Conservation (phyloP, 2,329 filamentous ascomycete species). For the Fusarium sp. region DNA sequence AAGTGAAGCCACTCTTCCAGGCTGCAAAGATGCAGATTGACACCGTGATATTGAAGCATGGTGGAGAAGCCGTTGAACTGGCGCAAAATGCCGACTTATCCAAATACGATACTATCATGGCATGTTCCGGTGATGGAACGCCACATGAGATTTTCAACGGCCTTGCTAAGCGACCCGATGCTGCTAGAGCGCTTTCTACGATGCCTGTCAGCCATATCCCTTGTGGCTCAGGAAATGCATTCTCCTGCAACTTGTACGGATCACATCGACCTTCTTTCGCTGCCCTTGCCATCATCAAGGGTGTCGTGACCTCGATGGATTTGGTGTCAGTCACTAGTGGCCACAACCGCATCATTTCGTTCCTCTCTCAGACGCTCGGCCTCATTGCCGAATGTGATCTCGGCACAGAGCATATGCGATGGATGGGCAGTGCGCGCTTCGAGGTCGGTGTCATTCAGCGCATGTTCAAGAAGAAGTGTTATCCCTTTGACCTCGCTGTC, state of each 20-base stretch:
- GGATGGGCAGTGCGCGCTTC: constrained; percentile 90
- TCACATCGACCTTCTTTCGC: constrained; percentile 79
- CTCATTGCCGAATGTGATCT: constrained; percentile 92
- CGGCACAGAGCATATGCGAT: constrained; percentile 88
- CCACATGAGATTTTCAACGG: constrained; percentile 97
- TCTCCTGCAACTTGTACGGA: constrained; percentile 89
- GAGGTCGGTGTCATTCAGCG: constrained; percentile 84
- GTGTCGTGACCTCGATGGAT: constrained; percentile 83
- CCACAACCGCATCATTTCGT: constrained; percentile 77
- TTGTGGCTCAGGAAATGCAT: constrained; percentile 92
- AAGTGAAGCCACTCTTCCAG: constrained; percentile 83
- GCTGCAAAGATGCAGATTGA: constrained; percentile 83
- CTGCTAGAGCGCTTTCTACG: constrained; percentile 75
- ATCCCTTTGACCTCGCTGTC: constrained; percentile 88
- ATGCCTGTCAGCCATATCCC: constrained; percentile 88
- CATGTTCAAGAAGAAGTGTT: constrained; percentile 78
- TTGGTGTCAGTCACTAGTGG: constrained; percentile 89
- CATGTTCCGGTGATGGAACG: constrained; percentile 91
- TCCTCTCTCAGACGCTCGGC: constrained; percentile 89
- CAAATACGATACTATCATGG: constrained; percentile 84
- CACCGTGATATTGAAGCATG: constrained; percentile 74
- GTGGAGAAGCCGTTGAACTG: constrained; percentile 82
- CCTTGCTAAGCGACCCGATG: constrained; percentile 79
- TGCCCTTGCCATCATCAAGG: constrained; percentile 87
- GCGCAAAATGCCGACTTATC: constrained; percentile 79